Base-by-base conservation (phyloP, 352 stramenopile genomes). In the Pythium plurisporium region DNA sequence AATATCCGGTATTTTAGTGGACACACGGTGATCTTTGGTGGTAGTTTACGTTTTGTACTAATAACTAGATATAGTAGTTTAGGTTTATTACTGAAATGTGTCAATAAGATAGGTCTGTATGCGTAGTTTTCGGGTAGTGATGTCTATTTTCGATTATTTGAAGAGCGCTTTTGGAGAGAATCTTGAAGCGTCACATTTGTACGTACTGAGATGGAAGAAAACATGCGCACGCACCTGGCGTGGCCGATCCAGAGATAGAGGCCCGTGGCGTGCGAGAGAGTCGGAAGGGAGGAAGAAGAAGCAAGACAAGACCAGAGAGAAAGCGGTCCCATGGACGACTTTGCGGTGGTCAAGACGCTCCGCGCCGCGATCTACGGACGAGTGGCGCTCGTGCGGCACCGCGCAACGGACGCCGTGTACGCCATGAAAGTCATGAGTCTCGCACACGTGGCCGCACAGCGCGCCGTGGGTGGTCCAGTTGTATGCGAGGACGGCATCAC, bases 371-470 rank as follows among this genome's bases (percentile, higher is more conserved):
- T 86, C 66, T 86, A 83, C 61, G 76, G 76, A 19, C 60, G 68
- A 9, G 71, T 86, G 31, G 44, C 72, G 57, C 67, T 82, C 27
- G 71, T 75, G 33, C 70, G 67, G 31, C 71, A 76, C 50, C 62
- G 65, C 10, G 20, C 44, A 4, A 72, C 67, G 1, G 64, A 67
- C 27, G 51, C 50, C 5, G 55, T 73, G 23, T 82, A 76, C 45
- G 78, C 78, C 45, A 62, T 88, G 31, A 88, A 88, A 47, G 69
- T 77, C 58, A 88, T 88, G 78, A 86, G 78, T 51, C 49, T 82
- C 30, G 55, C 74, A 34, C 75, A 86, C 63, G 75, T 88, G 67
- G 42, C 54, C 22, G 64, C 66, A 14, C 73, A 60, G 9, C 75
- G 68, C 10, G 75, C 73, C 3, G 62, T 86, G 30, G 65, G 65